phyloP scores from a whole-genome alignment of 2,329 filamentous ascomycete genomes.

The Colletotrichum paranaense region DNA sequence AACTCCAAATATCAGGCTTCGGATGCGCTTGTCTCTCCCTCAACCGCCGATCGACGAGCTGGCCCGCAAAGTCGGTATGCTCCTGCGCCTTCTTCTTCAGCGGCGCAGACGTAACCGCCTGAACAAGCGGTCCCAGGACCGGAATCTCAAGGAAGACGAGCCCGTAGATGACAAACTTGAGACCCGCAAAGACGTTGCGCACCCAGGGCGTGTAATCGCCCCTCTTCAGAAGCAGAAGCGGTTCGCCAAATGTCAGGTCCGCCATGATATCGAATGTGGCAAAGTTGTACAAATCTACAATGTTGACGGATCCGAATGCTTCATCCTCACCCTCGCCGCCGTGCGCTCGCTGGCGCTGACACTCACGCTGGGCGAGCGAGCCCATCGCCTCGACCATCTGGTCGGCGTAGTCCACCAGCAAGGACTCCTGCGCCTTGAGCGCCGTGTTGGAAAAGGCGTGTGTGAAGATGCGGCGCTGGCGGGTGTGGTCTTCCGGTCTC shows the following conservation, averaged over 20 bases:
- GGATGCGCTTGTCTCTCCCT: neutral
- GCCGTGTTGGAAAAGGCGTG: slow-evolving; percentile 40
- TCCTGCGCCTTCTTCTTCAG: slow-evolving; percentile 24
- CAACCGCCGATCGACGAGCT: slow-evolving; percentile 22
- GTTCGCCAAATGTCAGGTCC: slow-evolving; percentile 43
- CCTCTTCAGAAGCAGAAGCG: slow-evolving; percentile 42
- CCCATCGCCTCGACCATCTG: slow-evolving; percentile 47
- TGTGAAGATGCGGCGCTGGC: slow-evolving; percentile 34
- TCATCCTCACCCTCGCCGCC: no score
- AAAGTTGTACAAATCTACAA: slow-evolving; percentile 39
- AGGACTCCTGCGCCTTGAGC: slow-evolving; percentile 40
- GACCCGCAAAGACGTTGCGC: slow-evolving; percentile 36
- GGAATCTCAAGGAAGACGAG: slow-evolving; percentile 27
- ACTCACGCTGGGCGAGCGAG: slow-evolving; percentile 37
- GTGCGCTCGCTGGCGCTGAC: neutral
- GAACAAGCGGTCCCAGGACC: slow-evolving; percentile 20
- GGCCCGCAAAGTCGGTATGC: slow-evolving; percentile 22
- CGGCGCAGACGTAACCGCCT: slow-evolving; percentile 15
- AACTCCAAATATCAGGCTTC: slow-evolving; percentile 35
- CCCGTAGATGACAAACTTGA: slow-evolving; percentile 24
- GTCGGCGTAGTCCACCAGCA: slow-evolving; percentile 50
- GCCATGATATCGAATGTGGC: slow-evolving; percentile 46
- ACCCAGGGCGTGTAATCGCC: slow-evolving; percentile 42
- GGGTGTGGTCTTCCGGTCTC: slow-evolving; percentile 21
- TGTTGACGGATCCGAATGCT: neutral